These are phyloP conservation scores for Lepidium didymum DNA, from an alignment of 345 rosid species.

Conservation along the genomic window DNA sequence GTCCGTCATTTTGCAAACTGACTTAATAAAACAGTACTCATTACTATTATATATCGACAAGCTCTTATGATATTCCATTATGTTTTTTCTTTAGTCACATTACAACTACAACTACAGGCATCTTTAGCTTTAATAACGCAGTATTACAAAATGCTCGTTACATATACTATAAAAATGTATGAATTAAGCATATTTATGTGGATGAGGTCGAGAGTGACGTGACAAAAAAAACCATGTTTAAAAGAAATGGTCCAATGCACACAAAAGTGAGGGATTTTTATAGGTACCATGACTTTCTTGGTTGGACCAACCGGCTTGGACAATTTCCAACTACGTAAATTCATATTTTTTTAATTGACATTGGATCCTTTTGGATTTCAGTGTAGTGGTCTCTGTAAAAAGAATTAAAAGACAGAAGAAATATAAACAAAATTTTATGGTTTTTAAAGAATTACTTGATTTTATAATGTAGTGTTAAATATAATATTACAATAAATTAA, in stretches of 20 bases:
- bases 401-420: constrained; percentile 13
- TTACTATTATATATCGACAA: no score
- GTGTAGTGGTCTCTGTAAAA: constrained; percentile 13
- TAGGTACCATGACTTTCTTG: no score
- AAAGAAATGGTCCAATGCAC: no score
- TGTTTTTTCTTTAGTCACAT: neutral
- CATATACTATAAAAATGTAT: neutral
- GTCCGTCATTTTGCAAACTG: no score
- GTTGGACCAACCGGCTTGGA: no score
- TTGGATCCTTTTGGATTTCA: constrained; percentile 31
- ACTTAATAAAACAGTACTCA: neutral
- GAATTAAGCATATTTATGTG: constrained; percentile 6
- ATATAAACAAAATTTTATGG: neutral
- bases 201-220: constrained; percentile 4
- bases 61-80: neutral
- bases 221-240: neutral
- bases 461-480: neutral
- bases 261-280: no score
- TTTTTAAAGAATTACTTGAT: neutral
- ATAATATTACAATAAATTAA: neutral
- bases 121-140: neutral
- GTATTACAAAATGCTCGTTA: neutral
- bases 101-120: neutral
- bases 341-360: neutral
- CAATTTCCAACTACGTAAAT: no score